phyloP scores from a whole-genome alignment of 495 filamentous ascomycete genomes.

The Penicillium arizonense region DNA sequence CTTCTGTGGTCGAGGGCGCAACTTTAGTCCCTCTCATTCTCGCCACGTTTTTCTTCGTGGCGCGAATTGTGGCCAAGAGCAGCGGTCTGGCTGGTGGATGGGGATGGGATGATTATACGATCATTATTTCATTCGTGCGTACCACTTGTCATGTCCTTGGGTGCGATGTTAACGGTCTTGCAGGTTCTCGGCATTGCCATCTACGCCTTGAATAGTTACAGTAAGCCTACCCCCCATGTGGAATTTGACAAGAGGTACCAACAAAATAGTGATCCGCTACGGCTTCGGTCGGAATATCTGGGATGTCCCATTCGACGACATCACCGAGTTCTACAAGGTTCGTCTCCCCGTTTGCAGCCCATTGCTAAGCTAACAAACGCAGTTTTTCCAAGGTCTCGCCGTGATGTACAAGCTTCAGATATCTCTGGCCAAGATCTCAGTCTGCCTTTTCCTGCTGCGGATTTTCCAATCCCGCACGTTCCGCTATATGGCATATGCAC shows the following conservation, averaged over 20 bases:
- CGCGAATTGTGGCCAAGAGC: constrained; percentile 26
- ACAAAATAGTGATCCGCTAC: constrained; percentile 22
- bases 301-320: constrained; percentile 23
- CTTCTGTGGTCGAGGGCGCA: constrained; percentile 2
- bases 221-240: constrained; percentile 5
- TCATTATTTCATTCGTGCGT: constrained; percentile 28
- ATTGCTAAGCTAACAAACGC: background rate
- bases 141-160: background rate
- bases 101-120: constrained; percentile 31
- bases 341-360: background rate
- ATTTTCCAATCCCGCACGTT: constrained; percentile 36
- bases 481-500: constrained; percentile 27
- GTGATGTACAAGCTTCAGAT: constrained; percentile 32
- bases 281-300: constrained; percentile 33
- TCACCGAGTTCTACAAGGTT: constrained; percentile 27
- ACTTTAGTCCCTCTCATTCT: constrained; percentile 25
- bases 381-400: constrained; percentile 29
- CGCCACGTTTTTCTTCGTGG: constrained; percentile 23
- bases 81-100: constrained; percentile 29
- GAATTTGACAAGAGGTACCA: background rate
- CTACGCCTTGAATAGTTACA: constrained; percentile 15
- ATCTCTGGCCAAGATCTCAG: constrained; percentile 51
- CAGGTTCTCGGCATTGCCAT: constrained; percentile 20
- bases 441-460: constrained; percentile 44
- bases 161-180: background rate